Base-by-base conservation (phyloP, 2,329 filamentous ascomycete species). In the Pseudogymnoascus sp. region DNA sequence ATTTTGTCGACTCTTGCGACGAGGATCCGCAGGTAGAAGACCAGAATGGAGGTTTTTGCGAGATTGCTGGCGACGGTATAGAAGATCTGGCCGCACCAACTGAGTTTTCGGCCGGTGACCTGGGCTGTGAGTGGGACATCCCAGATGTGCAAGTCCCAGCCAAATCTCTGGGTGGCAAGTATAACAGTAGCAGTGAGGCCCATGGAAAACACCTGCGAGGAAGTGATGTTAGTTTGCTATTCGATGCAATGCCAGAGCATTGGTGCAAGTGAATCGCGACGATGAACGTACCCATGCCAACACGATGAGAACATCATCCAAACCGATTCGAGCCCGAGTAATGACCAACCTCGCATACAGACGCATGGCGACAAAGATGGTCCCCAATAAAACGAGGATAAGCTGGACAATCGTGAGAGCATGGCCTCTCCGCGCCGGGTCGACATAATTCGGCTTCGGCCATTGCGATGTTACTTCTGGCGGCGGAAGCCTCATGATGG, bases 271-370 rank as follows among this genome's bases (percentile, higher is more conserved):
- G 33, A 37, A 37, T 37, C 11, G 33, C 33, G 33, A 37, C 11
- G 33, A 33, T 37, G 11, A 37, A 37, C 68, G 16, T 67, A 80
- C 65, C 67, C 79, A 73, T 3, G 76, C 74, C 19, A 77, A 42
- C 35, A 78, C 67, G 53, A 81, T 78, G 10, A 81, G 68, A 16
- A 75, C 64, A 67, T 82, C 80, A 64, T 82, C 80, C 5, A 78
- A 19, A 13, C 80, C 80, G 24, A 76, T 72, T 21, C 76, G 81
- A 21, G 42, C 42, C 65, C 73, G 77, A 10, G 77, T 77, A 21
- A 82, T 74, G 10, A 70, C 67, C 1, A 79, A 31, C n/a, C 80
- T 74, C 14, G 79, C 79, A 70, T 77, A 82, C 44, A 81, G 71
- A 16, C 81, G 76, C 35, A 79, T 72, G 13, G 67, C 62, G 59